Evolutionary conservation across 1,284 basidiomycete species (phyloP).

Genomic region (Tetrapyrgos nigripes): DNA sequence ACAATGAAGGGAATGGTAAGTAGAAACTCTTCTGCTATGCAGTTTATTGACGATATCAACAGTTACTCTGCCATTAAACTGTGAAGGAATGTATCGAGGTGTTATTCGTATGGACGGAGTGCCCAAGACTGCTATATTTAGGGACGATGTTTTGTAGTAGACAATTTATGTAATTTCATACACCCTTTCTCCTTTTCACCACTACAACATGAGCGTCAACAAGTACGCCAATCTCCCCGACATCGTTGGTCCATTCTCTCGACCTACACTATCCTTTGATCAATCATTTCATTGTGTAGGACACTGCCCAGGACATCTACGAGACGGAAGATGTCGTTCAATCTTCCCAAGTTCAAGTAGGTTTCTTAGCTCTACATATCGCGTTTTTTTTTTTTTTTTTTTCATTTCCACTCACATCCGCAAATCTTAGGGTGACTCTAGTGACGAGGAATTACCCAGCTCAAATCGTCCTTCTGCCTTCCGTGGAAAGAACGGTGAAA

Average conservation of each 20-base stretch:
- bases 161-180: too few relatives aligned
- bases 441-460: conserved; percentile 65
- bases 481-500: conserved; percentile 36
- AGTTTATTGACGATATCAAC: conserved; percentile 16
- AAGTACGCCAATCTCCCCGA: conserved; percentile 93
- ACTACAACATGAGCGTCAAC: conserved; percentile 61
- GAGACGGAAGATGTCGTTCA: conserved; percentile 86
- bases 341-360: conserved; percentile 52
- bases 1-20: conserved; percentile 67
- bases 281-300: conserved; percentile 52
- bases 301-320: conserved; percentile 91
- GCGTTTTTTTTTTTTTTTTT: not conserved
- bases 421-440: conserved; percentile 60
- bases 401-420: conserved; percentile 1
- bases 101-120: conserved; percentile 70
- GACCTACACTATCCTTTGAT: conserved; percentile 3
- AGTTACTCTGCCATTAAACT: conserved; percentile 78
- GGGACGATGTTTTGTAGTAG: conserved; percentile 61
- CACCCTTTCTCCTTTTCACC: too few relatives aligned
- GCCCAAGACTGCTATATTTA: conserved; percentile 78
- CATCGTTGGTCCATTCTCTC: conserved; percentile 64
- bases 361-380: too few relatives aligned
- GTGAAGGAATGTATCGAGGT: conserved; percentile 82
- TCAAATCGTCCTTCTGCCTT: conserved; percentile 38
- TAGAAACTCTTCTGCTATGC: not conserved